Base-by-base conservation (phyloP, 352 stramenopile genomes). In the Globisporangium nodosum region DNA sequence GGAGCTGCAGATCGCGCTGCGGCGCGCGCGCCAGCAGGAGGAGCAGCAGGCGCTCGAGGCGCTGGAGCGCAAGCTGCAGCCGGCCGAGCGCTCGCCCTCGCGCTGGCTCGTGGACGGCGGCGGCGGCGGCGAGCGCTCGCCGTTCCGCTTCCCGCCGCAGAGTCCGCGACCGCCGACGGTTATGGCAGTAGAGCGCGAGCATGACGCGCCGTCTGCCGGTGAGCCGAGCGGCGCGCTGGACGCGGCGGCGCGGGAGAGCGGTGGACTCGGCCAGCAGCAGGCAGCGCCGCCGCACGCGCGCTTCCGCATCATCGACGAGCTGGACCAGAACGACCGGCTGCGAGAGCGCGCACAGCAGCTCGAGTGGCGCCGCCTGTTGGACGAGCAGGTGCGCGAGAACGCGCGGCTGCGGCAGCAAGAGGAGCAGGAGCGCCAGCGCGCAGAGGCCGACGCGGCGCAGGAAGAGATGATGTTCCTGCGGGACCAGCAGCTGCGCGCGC, bases 301-400 rank as follows among this genome's bases (percentile, higher is more conserved):
- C 20, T 89, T 90, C 50, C 76, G 78, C 20, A 71, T 87, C 24
- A 82, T 61, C 0, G 80, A 89, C 52, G 63, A 85, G 54, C 66
- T 70, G 31, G 66, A 76, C n/a, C 52, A 74, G 16, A 78, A 65
- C n/a, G 66, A 90, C 12, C 72, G 82, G 8, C 57, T 85, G 49
- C 64, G 75, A 0, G 82, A 89, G 59, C 76, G 78, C 43, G 73
- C 76, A 15, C 78, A 88, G 56, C 74, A 90, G 56, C 66, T 92
- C 52, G 78, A 89, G 58, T 90, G 78, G 82, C 80, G 70, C 45
- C 61, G 73, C 15, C 53, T 87, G 1, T 61, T 92, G 59, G 82
- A 92, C 53, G 80, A 88, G 35, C 82, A 92, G 52, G 71, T 90
- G 54, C 71, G 78, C 37, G 82, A 92, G 21, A 90, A 92, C 27